These are phyloP conservation scores for Kodamaea arcana DNA, from an alignment of 1,139 yeast species.

Conservation along the genomic window DNA sequence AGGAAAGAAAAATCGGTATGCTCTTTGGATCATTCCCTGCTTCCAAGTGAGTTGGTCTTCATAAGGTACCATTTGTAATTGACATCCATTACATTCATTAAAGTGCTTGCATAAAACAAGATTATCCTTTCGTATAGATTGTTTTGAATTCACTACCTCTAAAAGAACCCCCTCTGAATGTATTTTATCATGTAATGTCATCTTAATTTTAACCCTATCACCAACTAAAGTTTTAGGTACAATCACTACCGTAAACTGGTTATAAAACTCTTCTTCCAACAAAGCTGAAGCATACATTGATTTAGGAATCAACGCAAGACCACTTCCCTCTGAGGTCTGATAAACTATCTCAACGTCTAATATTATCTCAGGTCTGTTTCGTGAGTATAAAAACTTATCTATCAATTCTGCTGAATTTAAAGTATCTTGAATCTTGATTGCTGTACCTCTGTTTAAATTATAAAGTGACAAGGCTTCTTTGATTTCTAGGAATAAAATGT, in stretches of 20 bases:
- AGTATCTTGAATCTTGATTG: slow-evolving; percentile 15
- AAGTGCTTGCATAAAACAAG: slow-evolving; percentile 63
- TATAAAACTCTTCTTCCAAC: slow-evolving; percentile 10
- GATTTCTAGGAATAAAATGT: slow-evolving; percentile 24
- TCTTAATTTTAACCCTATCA: slow-evolving; percentile 27
- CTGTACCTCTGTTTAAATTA: slow-evolving; percentile 3
- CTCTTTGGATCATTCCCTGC: slow-evolving; percentile 27
- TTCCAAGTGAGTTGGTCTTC: slow-evolving; percentile 36
- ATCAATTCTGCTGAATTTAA: slow-evolving; percentile 25
- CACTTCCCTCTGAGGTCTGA: slow-evolving; percentile 36
- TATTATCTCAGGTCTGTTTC: slow-evolving; percentile 17
- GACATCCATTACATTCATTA: slow-evolving; percentile 59
- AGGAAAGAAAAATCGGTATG: slow-evolving; percentile 35
- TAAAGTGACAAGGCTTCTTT: slow-evolving; percentile 17
- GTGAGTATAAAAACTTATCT: slow-evolving; percentile 22
- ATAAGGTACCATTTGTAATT: slow-evolving; percentile 41
- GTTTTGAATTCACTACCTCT: slow-evolving; percentile 14
- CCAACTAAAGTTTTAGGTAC: slow-evolving; percentile 41
- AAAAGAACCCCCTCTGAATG: slow-evolving; percentile 31
- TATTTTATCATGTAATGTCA: slow-evolving; percentile 27
- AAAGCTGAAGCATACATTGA: slow-evolving; percentile 17
- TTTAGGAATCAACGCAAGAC: slow-evolving; percentile 33
- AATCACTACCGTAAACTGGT: slow-evolving; percentile 22
- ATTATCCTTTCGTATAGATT: slow-evolving; percentile 21
- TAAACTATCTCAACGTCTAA: slow-evolving; percentile 24